Conservation (phyloP, 2,329 filamentous ascomycete species). For the Diplodia intermedia region DNA sequence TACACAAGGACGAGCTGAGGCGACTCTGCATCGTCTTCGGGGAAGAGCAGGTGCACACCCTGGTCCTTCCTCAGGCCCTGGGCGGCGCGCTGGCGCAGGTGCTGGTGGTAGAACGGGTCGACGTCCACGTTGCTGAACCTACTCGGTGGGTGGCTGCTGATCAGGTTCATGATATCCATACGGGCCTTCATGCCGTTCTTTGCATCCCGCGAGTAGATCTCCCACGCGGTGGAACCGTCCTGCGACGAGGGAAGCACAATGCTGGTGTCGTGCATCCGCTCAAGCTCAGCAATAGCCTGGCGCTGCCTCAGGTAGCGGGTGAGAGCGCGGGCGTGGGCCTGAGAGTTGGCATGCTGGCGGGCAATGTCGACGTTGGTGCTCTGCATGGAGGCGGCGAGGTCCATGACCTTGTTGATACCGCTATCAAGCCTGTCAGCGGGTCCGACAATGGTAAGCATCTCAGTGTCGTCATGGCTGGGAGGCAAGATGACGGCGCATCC, state of each 20-base stretch:
- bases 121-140: slow-evolving; percentile 72
- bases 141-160: slow-evolving; percentile 75
- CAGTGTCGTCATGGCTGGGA: slow-evolving; percentile 76
- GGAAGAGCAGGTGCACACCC: slow-evolving; percentile 76
- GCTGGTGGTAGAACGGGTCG: slow-evolving; percentile 80
- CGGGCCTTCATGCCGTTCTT: slow-evolving; percentile 82
- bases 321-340: slow-evolving; percentile 83
- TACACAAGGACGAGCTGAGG: slow-evolving; percentile 75
- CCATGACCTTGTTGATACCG: slow-evolving; percentile 83
- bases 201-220: slow-evolving; percentile 80
- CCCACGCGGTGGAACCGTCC: slow-evolving; percentile 78
- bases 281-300: slow-evolving; percentile 80
- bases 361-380: slow-evolving; percentile 83
- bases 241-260: slow-evolving; percentile 79
- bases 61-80: slow-evolving; percentile 70
- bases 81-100: slow-evolving; percentile 70
- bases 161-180: slow-evolving; percentile 75
- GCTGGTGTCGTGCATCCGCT: slow-evolving; percentile 80
- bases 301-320: slow-evolving; percentile 87
- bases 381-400: slow-evolving; percentile 86
- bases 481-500: slow-evolving; percentile 88
- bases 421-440: slow-evolving; percentile 74
- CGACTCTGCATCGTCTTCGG: slow-evolving; percentile 65
- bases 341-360: slow-evolving; percentile 75
- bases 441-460: slow-evolving; percentile 84